Evolutionary conservation across 169 alveolate genomes (phyloP).

Genomic region (Plasmodium cynomolgi): DNA sequence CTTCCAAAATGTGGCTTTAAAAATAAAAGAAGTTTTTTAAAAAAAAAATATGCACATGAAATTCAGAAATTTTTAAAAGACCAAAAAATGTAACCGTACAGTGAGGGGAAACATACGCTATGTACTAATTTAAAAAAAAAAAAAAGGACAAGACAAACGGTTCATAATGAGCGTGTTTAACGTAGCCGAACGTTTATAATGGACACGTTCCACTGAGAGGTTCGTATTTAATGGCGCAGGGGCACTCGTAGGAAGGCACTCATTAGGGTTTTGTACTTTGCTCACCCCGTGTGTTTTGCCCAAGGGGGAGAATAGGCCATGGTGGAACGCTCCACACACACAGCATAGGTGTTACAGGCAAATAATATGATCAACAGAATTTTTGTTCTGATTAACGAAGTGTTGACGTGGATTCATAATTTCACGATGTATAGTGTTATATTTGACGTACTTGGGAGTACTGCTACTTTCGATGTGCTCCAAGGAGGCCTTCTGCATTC

Average conservation of each 20-base stretch:
- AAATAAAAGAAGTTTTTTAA: neutral
- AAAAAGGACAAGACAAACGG: conserved; percentile 1
- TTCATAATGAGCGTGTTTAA: neutral
- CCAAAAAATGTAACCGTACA: neutral
- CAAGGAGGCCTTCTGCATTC: conserved; percentile 14
- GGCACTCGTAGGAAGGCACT: neutral
- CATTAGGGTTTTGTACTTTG: neutral
- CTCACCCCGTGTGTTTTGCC: neutral
- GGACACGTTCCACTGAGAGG: neutral
- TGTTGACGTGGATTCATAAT: conserved; percentile 67
- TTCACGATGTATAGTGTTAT: conserved; percentile 64
- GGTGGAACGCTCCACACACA: neutral
- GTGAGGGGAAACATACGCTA: neutral
- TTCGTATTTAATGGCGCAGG: neutral
- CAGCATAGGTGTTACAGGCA: conserved; percentile 6
- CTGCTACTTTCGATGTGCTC: conserved; percentile 16
- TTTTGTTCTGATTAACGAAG: conserved; percentile 21
- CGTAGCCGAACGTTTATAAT: neutral
- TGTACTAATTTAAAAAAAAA: neutral
- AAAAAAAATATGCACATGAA: neutral
- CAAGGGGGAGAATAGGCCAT: neutral
- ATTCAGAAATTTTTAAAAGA: neutral
- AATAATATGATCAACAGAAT: conserved; percentile 65
- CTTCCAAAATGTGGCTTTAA: neutral
- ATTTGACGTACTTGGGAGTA: conserved; percentile 58